Evolutionary conservation across 1,284 basidiomycete species (phyloP).

Genomic region (Irpex sp.): DNA sequence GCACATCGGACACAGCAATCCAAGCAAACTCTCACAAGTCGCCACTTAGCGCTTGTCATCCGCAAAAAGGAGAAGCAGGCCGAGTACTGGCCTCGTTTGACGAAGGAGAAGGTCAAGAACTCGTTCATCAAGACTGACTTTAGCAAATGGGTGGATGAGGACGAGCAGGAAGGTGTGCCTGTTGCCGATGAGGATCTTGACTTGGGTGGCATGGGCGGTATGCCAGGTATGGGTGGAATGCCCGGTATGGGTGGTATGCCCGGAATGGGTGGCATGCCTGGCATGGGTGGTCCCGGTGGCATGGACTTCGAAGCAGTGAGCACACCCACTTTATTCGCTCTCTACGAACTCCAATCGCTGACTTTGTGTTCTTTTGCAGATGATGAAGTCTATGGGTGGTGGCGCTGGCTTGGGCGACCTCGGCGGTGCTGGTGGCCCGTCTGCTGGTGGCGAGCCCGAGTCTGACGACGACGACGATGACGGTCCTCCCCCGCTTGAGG

Average conservation of each 20-base stretch:
- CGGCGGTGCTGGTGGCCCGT: conserved; percentile 23
- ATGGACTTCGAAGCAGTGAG: conserved; percentile 62
- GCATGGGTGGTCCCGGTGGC: conserved; percentile 23
- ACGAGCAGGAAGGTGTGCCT: conserved; percentile 77
- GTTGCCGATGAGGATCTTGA: conserved; percentile 42
- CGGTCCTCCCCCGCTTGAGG: conserved; percentile 76
- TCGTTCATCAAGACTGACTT: conserved; percentile 90
- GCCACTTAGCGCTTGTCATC: conserved; percentile 64
- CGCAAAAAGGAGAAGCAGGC: conserved; percentile 75
- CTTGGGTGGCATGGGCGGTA: conserved; percentile 39
- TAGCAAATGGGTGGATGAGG: conserved; percentile 92
- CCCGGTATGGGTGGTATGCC: conserved; percentile 36
- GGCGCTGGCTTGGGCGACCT: conserved; percentile 25
- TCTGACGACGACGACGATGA: conserved; percentile 48
- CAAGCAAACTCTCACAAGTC: conserved; percentile 57
- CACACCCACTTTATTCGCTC: neutral
- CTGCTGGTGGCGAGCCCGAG: conserved; percentile 24
- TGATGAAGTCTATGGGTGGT: conserved; percentile 63
- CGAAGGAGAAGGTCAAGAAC: conserved; percentile 80
- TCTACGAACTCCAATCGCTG: neutral
- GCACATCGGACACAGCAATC: conserved; percentile 49
- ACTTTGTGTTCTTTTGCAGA: conserved; percentile 33
- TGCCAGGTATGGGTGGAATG: conserved; percentile 44
- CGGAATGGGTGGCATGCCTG: conserved; percentile 32
- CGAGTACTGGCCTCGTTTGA: conserved; percentile 89